Evolutionary conservation across 768 basidiomycete genomes (phyloP).

Genomic region (Hygrophoropsis aurantiaca): DNA sequence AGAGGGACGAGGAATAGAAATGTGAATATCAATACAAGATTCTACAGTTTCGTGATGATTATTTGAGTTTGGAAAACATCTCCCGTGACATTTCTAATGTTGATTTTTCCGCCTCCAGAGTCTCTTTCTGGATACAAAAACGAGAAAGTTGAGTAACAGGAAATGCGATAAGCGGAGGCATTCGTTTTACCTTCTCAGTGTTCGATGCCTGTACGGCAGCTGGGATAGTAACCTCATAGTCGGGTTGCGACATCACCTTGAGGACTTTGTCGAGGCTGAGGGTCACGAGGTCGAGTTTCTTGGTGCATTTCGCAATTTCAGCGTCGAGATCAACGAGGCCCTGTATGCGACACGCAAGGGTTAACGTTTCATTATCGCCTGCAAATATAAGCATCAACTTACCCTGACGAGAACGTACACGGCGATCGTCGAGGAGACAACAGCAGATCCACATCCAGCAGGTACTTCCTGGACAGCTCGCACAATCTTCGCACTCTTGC

Average conservation of each 20-base stretch:
- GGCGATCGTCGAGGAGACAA: constrained; percentile 72
- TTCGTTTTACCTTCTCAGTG: constrained; percentile 84
- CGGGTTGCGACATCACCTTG: constrained; percentile 69
- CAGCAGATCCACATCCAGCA: constrained; percentile 81
- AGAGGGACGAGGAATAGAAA: too few relatives aligned
- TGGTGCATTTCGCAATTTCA: constrained; percentile 87
- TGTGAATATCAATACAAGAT: too few relatives aligned
- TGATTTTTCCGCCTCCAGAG: constrained; percentile 76
- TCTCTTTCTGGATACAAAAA: constrained; percentile 55
- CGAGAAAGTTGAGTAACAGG: not conserved
- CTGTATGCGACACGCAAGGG: constrained; percentile 36
- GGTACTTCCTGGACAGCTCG: constrained; percentile 69
- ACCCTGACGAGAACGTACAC: constrained; percentile 88
- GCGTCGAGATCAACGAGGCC: constrained; percentile 87
- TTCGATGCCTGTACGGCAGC: constrained; percentile 71
- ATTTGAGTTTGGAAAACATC: constrained; percentile 74
- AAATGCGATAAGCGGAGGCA: constrained; percentile 15
- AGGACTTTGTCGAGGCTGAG: constrained; percentile 73
- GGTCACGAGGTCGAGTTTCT: constrained; percentile 77
- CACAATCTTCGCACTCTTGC: constrained; percentile 73
- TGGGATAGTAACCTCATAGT: constrained; percentile 81
- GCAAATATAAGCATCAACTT: constrained; percentile 20
- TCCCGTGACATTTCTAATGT: constrained; percentile 69
- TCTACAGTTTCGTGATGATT: too few relatives aligned
- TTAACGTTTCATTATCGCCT: not conserved